phyloP scores from a whole-genome alignment of 345 rosid genomes.

The Corchorus capsularis region DNA sequence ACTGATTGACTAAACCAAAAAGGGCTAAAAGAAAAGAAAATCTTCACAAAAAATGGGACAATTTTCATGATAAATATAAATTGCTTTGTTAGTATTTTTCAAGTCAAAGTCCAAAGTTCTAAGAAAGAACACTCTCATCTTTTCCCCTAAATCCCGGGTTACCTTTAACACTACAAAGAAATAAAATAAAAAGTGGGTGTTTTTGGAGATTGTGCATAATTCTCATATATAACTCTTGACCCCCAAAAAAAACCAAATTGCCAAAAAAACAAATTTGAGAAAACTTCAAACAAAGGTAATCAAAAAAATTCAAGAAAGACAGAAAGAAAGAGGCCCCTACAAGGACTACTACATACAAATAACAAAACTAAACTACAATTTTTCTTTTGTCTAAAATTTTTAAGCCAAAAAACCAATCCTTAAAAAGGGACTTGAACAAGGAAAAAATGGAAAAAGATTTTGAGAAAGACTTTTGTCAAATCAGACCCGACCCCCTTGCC shows the following conservation, averaged over 20 bases:
- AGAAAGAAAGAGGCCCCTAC: constrained; percentile 20
- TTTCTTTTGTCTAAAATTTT: neutral
- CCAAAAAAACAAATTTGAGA: neutral
- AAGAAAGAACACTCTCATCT: constrained; percentile 28
- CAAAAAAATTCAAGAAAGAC: neutral
- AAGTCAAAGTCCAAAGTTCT: constrained; percentile 68
- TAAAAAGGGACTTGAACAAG: constrained; percentile 23
- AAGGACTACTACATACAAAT: too few species aligned
- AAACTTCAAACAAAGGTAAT: neutral
- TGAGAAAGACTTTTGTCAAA: constrained; percentile 11
- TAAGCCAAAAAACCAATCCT: constrained; percentile 6
- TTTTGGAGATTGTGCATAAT: constrained; percentile 40
- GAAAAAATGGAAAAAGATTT: neutral
- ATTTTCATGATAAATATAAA: constrained; percentile 19
- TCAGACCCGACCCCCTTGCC: neutral
- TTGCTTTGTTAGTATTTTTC: constrained; percentile 24
- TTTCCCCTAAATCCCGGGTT: constrained; percentile 70
- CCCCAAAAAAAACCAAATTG: neutral
- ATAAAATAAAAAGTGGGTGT: constrained; percentile 9
- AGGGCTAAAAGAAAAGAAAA: constrained; percentile 1
- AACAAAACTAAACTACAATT: neutral
- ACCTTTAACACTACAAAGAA: constrained; percentile 33
- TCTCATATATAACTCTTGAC: constrained; percentile 24
- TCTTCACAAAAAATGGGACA: neutral
- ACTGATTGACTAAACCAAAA: constrained; percentile 35